phyloP scores from a whole-genome alignment of 2,329 filamentous ascomycete species.

The Fusarium sp. region DNA sequence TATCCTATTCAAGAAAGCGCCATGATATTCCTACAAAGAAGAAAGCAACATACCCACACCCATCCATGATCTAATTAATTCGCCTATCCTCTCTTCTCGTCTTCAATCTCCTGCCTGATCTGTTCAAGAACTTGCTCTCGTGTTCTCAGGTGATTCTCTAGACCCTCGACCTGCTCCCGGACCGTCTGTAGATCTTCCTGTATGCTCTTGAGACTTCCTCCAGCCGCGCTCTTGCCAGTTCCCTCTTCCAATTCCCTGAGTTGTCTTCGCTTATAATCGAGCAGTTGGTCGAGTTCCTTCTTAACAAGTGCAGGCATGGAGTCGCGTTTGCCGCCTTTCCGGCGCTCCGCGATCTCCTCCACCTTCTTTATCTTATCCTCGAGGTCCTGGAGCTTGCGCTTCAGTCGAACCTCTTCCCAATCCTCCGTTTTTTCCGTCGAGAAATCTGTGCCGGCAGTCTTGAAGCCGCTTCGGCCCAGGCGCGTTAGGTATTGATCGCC shows the following conservation, averaged over 20 bases:
- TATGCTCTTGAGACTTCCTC: constrained; percentile 80
- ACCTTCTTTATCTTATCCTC: constrained; percentile 89
- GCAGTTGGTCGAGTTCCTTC: constrained; percentile 89
- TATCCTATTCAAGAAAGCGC: constrained; percentile 47
- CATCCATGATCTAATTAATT: constrained; percentile 20
- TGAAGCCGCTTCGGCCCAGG: constrained; percentile 85
- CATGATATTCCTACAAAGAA: constrained; percentile 46
- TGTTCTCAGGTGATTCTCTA: constrained; percentile 84
- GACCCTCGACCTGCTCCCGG: constrained; percentile 91
- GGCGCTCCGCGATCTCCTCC: constrained; percentile 77
- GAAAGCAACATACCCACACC: constrained; percentile 32
- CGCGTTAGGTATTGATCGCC: constrained; percentile 96
- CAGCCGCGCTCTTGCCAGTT: constrained; percentile 74
- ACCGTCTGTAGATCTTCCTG: constrained; percentile 89
- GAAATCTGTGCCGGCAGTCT: constrained; percentile 90
- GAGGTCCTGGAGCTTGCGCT: constrained; percentile 90
- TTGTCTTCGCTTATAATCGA: constrained; percentile 92
- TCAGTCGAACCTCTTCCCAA: constrained; percentile 96
- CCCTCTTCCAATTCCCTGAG: constrained; percentile 81
- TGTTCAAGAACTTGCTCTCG: constrained; percentile 82
- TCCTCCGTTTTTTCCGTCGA: constrained; percentile 87
- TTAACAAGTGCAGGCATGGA: constrained; percentile 92
- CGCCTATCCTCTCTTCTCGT: constrained; percentile 75
- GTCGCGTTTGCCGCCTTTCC: constrained; percentile 74
- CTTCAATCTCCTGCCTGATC: constrained; percentile 85